Conservation (phyloP, 2,329 filamentous ascomycete species). For the Monosporascus cannonballus region DNA sequence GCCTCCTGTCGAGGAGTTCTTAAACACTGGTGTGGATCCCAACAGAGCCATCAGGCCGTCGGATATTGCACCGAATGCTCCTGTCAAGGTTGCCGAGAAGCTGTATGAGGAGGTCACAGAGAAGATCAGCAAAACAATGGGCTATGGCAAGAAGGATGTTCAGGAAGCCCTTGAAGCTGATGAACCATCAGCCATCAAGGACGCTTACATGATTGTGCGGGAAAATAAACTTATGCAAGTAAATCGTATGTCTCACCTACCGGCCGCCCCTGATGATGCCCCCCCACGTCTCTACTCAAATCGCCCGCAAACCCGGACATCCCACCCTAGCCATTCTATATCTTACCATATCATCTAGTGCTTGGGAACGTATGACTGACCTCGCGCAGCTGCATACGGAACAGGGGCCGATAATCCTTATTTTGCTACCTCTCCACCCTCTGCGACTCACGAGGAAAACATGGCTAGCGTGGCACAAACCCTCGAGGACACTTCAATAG, state of each 20-base stretch:
- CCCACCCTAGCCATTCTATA: background rate
- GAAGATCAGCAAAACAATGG: constrained; percentile 97
- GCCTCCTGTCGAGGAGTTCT: constrained; percentile 83
- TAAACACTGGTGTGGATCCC: constrained; percentile 89
- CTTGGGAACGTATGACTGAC: constrained; percentile 17
- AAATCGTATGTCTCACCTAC: constrained; percentile 62
- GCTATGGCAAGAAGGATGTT: constrained; percentile 90
- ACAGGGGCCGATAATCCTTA: constrained; percentile 36
- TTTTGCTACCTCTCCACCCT: constrained; percentile 39
- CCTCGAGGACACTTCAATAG: constrained; percentile 29
- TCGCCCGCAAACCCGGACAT: background rate
- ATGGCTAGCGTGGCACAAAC: constrained; percentile 52
- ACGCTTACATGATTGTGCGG: constrained; percentile 94
- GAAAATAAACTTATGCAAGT: constrained; percentile 97
- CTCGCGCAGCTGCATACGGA: constrained; percentile 38
- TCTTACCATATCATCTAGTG: background rate
- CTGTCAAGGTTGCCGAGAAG: constrained; percentile 75
- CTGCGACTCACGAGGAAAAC: constrained; percentile 41
- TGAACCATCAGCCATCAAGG: constrained; percentile 96
- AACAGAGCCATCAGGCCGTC: constrained; percentile 84
- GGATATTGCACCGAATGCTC: constrained; percentile 73
- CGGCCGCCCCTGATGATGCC: background rate
- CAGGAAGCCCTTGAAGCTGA: constrained; percentile 87
- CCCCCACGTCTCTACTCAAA: background rate
- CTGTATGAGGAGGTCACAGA: constrained; percentile 88